These are phyloP conservation scores for Cylindrodendrum hubeiense DNA, from an alignment of 2,329 filamentous ascomycete species.

Conservation along the genomic window DNA sequence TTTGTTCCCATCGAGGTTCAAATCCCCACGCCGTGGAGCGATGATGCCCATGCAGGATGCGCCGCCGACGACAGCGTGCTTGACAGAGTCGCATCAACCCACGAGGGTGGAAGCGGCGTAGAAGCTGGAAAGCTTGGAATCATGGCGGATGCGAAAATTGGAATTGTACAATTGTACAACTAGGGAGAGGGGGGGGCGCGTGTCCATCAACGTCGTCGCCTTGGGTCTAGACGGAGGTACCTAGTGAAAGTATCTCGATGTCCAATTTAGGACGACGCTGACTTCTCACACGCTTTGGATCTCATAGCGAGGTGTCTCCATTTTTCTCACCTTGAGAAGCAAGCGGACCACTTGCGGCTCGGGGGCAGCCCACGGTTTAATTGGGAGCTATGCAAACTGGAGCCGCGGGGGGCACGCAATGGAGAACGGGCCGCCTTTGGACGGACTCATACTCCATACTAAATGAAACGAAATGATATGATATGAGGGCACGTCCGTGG, in stretches of 20 bases:
- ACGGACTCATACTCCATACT: slow-evolving; percentile 13
- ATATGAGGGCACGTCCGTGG: neutral
- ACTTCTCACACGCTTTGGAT: neutral
- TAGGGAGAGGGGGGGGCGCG: neutral
- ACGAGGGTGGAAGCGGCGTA: slow-evolving; percentile 12
- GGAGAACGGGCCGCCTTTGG: neutral
- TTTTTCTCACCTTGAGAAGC: slow-evolving; percentile 7
- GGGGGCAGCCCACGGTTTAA: slow-evolving; percentile 30
- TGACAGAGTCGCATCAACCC: slow-evolving; percentile 15
- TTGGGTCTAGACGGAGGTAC: neutral
- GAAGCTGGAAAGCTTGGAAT: slow-evolving; percentile 9
- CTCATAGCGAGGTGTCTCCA: slow-evolving; percentile 16
- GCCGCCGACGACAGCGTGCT: slow-evolving; percentile 23
- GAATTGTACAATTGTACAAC: too few relatives aligned
- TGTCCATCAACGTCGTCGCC: slow-evolving; percentile 13
- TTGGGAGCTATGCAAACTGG: neutral
- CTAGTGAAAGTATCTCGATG: neutral
- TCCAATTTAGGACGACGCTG: too few relatives aligned
- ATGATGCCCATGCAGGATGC: slow-evolving; percentile 6
- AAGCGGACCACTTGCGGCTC: slow-evolving; percentile 40
- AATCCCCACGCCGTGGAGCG: slow-evolving; percentile 14
- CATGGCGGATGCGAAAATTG: slow-evolving; percentile 5
- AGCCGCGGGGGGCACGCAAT: slow-evolving; percentile 8
- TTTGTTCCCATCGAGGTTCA: too few relatives aligned
- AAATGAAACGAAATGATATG: slow-evolving; percentile 4